Conservation (phyloP, 768 basidiomycete genomes). For the Trametes elegans region DNA sequence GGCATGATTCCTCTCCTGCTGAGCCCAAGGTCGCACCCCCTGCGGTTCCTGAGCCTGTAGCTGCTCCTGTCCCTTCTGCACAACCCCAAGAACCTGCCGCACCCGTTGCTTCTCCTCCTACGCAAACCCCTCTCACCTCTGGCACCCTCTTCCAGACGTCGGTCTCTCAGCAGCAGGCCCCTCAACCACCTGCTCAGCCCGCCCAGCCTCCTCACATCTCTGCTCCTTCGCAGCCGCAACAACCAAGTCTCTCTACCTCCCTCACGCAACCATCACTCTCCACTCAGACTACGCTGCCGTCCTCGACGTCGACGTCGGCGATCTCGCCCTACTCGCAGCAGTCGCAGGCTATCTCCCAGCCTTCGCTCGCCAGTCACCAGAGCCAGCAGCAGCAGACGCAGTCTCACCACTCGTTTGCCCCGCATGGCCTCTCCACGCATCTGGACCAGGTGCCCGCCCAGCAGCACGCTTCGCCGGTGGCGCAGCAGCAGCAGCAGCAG, state of each 20-base stretch:
- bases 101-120: constrained; percentile 31
- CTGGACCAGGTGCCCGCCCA: constrained; percentile 56
- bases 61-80: constrained; percentile 13
- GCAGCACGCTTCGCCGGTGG: constrained; percentile 35
- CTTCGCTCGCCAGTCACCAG: constrained; percentile 23
- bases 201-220: constrained; percentile 27
- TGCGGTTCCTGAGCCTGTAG: constrained; percentile 21
- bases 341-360: constrained; percentile 24
- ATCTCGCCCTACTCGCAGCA: constrained; percentile 33
- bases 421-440: constrained; percentile 64
- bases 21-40: constrained; percentile 30
- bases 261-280: constrained; percentile 29
- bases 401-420: constrained; percentile 51
- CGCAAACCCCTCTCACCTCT: constrained; percentile 28
- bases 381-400: constrained; percentile 23
- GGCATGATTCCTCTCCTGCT: constrained; percentile 30
- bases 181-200: constrained; percentile 32
- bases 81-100: constrained; percentile 19
- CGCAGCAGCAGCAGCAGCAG: constrained; percentile 29
- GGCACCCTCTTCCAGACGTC: constrained; percentile 24
- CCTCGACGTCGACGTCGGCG: constrained; percentile 30
- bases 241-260: constrained; percentile 20
- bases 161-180: constrained; percentile 17
- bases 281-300: constrained; percentile 26
- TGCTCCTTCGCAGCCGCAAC: constrained; percentile 22